These are phyloP conservation scores for Eremochloa ophiuroides DNA, from an alignment of 176 grass and related monocot genomes.

Conservation along the genomic window DNA sequence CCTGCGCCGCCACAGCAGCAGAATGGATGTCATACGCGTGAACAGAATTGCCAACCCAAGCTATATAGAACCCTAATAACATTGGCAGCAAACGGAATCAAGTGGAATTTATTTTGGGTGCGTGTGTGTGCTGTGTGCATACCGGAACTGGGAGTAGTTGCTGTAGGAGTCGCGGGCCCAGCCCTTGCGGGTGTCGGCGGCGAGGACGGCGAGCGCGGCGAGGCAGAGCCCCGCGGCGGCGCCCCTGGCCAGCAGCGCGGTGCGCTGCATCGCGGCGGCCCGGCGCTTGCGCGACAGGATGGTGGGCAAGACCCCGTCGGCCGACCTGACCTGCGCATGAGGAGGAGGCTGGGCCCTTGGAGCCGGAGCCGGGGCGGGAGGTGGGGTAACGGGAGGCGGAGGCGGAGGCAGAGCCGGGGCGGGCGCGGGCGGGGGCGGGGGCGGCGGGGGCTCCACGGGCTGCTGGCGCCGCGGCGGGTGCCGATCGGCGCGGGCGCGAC, in stretches of 20 bases:
- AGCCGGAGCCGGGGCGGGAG: not conserved
- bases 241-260: constrained; percentile 41
- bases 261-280: constrained; percentile 24
- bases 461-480: not conserved
- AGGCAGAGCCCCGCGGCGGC: constrained; percentile 66
- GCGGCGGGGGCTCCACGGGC: too few species aligned
- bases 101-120: not conserved
- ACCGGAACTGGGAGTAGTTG: constrained; percentile 82
- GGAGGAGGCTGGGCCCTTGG: not conserved
- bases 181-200: constrained; percentile 68
- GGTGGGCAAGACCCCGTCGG: constrained; percentile 15
- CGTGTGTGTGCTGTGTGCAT: not conserved
- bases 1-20: constrained; percentile 18
- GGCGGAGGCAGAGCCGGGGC: not conserved
- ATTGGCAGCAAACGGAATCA: not conserved
- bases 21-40: not conserved
- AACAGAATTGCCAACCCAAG: not conserved
- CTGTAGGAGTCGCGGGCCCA: constrained; percentile 80
- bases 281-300: constrained; percentile 50
- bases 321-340: not conserved
- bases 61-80: constrained; percentile 4
- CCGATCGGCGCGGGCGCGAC: not conserved
- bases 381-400: not conserved
- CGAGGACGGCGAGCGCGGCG: constrained; percentile 67
- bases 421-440: not conserved